A percentile compares a stretch with the other conserved stretches of the same genome.
Evolutionary conservation across 2,329 filamentous ascomycete species (phyloP).

Genomic region (Macrophomina tecta): DNA sequence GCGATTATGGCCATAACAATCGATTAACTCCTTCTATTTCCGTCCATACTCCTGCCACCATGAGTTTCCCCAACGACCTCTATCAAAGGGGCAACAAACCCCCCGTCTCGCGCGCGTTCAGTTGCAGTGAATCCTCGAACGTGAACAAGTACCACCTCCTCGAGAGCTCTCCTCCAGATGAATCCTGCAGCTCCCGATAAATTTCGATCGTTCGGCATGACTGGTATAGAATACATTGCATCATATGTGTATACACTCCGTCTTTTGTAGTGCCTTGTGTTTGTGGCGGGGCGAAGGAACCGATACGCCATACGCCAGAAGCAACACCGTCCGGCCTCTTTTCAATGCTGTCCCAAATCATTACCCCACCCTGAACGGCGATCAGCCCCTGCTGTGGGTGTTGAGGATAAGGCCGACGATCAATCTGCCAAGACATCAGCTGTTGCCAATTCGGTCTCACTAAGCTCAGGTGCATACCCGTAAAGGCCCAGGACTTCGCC

Average conservation of each 20-base stretch:
- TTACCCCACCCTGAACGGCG: background rate
- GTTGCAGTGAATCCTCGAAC: too few species aligned
- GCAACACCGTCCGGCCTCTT: background rate
- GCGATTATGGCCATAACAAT: background rate
- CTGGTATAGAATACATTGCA: slow-evolving; percentile 8
- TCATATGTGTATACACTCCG: background rate
- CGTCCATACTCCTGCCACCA: too few species aligned
- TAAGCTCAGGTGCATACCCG: slow-evolving; percentile 65
- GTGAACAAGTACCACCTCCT: too few species aligned
- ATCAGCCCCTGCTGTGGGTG: slow-evolving; percentile 73
- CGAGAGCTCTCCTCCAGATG: too few species aligned
- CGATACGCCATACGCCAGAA: slow-evolving; percentile 16
- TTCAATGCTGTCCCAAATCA: background rate
- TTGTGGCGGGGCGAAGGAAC: background rate
- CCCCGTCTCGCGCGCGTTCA: too few species aligned
- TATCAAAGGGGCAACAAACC: too few species aligned
- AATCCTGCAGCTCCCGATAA: too few species aligned
- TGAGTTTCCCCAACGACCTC: too few species aligned
- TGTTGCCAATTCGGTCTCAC: slow-evolving; percentile 2
- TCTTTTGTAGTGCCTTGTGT: too few species aligned
- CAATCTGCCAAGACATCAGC: slow-evolving; percentile 60
- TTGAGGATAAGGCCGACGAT: slow-evolving; percentile 94
- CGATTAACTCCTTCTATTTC: background rate
- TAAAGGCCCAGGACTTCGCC: slow-evolving; percentile 97
- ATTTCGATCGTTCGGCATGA: too few species aligned